A percentile compares a stretch with the other conserved stretches of the same genome.
Conservation (phyloP, 2,329 filamentous ascomycete genomes). For the Diaporthe australafricana region DNA sequence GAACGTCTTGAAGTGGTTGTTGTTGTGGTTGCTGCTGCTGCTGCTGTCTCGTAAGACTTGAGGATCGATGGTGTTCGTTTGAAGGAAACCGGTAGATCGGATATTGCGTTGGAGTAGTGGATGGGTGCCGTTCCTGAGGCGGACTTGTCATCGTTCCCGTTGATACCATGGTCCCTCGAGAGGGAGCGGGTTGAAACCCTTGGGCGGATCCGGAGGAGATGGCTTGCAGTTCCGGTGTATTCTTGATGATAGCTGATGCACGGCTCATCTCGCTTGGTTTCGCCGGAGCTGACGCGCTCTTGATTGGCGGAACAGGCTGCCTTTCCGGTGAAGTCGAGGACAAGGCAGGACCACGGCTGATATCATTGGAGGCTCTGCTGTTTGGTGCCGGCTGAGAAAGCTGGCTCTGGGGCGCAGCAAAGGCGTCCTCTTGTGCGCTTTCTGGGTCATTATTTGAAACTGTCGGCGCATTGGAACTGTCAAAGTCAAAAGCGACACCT, state of each 20-base stretch:
- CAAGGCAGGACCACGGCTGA: constrained; percentile 46
- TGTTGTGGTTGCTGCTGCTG: constrained; percentile 36
- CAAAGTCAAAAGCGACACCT: constrained; percentile 87
- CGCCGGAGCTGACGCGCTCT: constrained; percentile 53
- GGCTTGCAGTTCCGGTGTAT: constrained; percentile 70
- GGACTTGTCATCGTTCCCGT: constrained; percentile 83
- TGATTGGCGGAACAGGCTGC: constrained; percentile 50
- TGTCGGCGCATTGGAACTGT: constrained; percentile 62
- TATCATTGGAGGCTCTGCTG: constrained; percentile 45
- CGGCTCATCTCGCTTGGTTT: constrained; percentile 64
- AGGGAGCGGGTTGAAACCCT: constrained; percentile 45
- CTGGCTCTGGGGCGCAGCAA: constrained; percentile 62
- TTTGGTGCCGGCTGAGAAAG: constrained; percentile 43
- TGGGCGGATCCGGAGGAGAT: constrained; percentile 60
- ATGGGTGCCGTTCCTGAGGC: constrained; percentile 56
- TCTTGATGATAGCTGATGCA: constrained; percentile 73
- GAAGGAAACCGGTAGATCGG: constrained; percentile 57
- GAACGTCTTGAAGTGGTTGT: constrained; percentile 34
- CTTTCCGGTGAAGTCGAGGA: constrained; percentile 42
- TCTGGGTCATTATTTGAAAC: constrained; percentile 71
- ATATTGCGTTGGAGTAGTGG: constrained; percentile 54
- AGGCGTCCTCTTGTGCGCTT: constrained; percentile 80
- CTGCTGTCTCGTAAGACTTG: constrained; percentile 53
- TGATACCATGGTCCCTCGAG: constrained; percentile 59
- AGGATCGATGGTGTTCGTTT: constrained; percentile 52